Evolutionary conservation across 495 filamentous ascomycete genomes (phyloP).

Genomic region (Parathielavia appendiculata): DNA sequence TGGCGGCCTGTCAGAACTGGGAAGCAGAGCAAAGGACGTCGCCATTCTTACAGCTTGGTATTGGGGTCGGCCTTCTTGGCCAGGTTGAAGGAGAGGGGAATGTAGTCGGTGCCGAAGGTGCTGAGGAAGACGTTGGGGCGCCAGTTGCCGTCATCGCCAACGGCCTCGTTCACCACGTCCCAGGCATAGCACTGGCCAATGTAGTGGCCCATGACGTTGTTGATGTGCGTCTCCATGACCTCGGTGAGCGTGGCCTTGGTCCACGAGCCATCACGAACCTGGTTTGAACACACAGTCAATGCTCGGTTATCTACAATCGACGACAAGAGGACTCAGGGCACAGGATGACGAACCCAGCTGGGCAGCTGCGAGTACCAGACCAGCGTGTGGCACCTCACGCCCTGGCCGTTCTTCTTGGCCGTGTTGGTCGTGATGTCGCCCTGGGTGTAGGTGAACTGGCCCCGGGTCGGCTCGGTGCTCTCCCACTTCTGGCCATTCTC

Average conservation of each 20-base stretch:
- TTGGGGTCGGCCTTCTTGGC: constrained; percentile 36
- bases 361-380: constrained; percentile 60
- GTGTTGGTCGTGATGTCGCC: constrained; percentile 49
- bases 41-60: constrained; percentile 30
- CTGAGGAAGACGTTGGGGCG: constrained; percentile 37
- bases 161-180: constrained; percentile 54
- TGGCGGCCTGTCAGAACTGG: constrained; percentile 9
- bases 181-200: constrained; percentile 45
- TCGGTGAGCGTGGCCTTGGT: constrained; percentile 47
- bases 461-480: constrained; percentile 34
- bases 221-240: constrained; percentile 45
- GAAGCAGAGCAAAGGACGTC: background rate
- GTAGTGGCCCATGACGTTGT: constrained; percentile 50
- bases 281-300: background rate
- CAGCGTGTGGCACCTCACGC: constrained; percentile 55
- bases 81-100: constrained; percentile 44
- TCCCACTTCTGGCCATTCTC: constrained; percentile 58
- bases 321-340: background rate
- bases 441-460: constrained; percentile 45
- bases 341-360: constrained; percentile 38
- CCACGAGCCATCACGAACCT: constrained; percentile 47
- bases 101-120: constrained; percentile 44
- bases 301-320: too few species aligned
- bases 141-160: constrained; percentile 43
- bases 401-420: constrained; percentile 50